A percentile compares a stretch with the other conserved stretches of the same genome.
These are phyloP conservation scores for Trypanosomatidae sp. DNA, from an alignment of 208 protist species.

Conservation along the genomic window DNA sequence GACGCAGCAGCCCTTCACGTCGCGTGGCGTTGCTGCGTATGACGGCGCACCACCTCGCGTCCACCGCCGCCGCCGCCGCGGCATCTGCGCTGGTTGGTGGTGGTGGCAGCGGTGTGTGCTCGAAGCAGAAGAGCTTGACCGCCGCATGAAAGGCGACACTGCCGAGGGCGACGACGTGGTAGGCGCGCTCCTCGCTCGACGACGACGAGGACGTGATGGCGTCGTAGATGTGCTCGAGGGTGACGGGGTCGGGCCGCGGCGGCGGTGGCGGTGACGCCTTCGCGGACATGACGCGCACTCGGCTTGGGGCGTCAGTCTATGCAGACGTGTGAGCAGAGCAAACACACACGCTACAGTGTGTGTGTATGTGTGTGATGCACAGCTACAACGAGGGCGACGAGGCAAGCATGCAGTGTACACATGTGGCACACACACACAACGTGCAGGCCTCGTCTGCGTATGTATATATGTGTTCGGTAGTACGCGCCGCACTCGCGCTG, in stretches of 20 bases:
- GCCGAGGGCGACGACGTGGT: slow-evolving; percentile 67
- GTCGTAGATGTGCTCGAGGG: slow-evolving; percentile 67
- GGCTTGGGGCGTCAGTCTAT: no score
- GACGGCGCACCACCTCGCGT: background rate
- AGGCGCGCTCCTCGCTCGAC: slow-evolving; percentile 33
- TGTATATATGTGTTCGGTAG: no score
- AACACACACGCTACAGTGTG: no score
- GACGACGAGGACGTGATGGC: slow-evolving; percentile 22
- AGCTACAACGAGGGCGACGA: no score
- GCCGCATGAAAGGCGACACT: slow-evolving; percentile 66
- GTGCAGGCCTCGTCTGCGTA: slow-evolving; percentile 1
- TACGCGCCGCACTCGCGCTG: no score
- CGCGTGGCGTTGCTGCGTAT: slow-evolving; percentile 8
- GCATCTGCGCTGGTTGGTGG: no score
- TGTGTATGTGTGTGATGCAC: no score
- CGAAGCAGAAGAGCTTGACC: slow-evolving; percentile 75
- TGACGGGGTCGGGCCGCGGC: slow-evolving; percentile 67
- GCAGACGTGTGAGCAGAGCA: no score
- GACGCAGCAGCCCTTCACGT: slow-evolving; percentile 38
- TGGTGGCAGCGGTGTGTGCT: no score
- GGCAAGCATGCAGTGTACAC: no score
- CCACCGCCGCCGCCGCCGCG: no score
- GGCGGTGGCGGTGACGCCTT: slow-evolving; percentile 43
- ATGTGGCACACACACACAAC: slow-evolving; percentile 3
- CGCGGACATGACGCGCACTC: no score